Conservation (phyloP, 169 alveolate species). For the Haemoproteus tartakovskyi region DNA sequence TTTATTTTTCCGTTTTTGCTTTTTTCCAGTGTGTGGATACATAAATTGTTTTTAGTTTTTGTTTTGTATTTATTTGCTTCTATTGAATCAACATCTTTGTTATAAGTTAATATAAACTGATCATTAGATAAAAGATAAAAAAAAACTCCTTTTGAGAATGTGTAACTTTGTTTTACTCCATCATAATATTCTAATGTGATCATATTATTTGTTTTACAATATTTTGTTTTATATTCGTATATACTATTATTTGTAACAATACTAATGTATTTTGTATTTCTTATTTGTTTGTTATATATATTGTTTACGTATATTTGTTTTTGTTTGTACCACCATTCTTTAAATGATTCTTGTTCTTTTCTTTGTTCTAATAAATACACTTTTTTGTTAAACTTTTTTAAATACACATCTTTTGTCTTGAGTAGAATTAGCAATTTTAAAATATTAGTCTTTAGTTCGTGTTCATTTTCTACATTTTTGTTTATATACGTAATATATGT, state of each 20-base stretch:
- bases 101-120: slow-evolving; percentile 5
- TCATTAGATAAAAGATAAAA: slow-evolving; percentile 17
- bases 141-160: slow-evolving; percentile 7
- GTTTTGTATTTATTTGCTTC: background rate
- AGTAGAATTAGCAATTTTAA: slow-evolving; percentile 32
- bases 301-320: slow-evolving; percentile 54
- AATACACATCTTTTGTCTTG: slow-evolving; percentile 41
- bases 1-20: slow-evolving; percentile 1
- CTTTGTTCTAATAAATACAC: slow-evolving; percentile 11
- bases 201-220: slow-evolving; percentile 24
- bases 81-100: background rate
- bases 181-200: slow-evolving; percentile 39
- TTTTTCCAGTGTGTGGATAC: slow-evolving; percentile 15
- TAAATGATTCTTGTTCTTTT: slow-evolving; percentile 2
- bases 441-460: slow-evolving; percentile 18
- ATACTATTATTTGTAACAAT: slow-evolving; percentile 20
- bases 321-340: background rate
- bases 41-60: background rate
- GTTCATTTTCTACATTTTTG: slow-evolving; percentile 7
- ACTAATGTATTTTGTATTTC: slow-evolving; percentile 3
- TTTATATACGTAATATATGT: slow-evolving; percentile 20
- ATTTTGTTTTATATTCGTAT: slow-evolving; percentile 51
- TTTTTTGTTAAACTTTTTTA: slow-evolving; percentile 19
- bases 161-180: slow-evolving; percentile 21
- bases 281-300: slow-evolving; percentile 38